Evolutionary conservation across 2,329 filamentous ascomycete genomes (phyloP), one percentile per base, ranked within the genome.

Genomic region (Arthrocladium fulminans): DNA sequence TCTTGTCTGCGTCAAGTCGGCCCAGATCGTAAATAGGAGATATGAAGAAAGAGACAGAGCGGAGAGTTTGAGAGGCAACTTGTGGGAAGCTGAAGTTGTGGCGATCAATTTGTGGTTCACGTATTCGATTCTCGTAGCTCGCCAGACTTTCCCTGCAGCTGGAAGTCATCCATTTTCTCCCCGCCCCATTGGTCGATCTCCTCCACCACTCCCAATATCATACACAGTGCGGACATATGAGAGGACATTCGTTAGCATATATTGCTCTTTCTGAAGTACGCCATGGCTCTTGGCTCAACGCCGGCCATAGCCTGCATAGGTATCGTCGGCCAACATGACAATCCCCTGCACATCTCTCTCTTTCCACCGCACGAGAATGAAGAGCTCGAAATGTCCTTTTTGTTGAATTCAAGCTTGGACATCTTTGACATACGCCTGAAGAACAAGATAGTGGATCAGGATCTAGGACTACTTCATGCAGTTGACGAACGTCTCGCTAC

Each of bases 261-360:
- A 8, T 32, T 40, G 12, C 10, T 41, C 24, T 47, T 40, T 43
- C 30, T 37, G 9, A 20, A 44, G 34, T 40, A 59, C 17, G 25
- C 34, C 6, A 58, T 55, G 56, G 54, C 51, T 19, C 46, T 56
- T 39, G 54, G 55, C 32, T 51, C 71, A 32, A 63, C 66, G 48
- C 84, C 90, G 24, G 87, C 84, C 29, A 92, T 97, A 67, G 89
- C 88, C 67, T 95, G 89, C 64, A 82, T 98, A 60, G 89, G 88
- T 67, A 76, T 97, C 45, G 94, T 98, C 60, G 90, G 92, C 58
- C 88, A 92, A 70, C 85, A 94, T 67, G 94, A 97, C 72, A 95
- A 96, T 64, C 92, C 90, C 51, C 83, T 97, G 56, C 90, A 97
- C 70, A 86, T 95, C 60, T 82, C 87, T 52, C 80, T 94, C 63